Evolutionary conservation across 345 rosid species (phyloP), one percentile per base, ranked within the genome.

Genomic region (Bruguiera sexangula): DNA sequence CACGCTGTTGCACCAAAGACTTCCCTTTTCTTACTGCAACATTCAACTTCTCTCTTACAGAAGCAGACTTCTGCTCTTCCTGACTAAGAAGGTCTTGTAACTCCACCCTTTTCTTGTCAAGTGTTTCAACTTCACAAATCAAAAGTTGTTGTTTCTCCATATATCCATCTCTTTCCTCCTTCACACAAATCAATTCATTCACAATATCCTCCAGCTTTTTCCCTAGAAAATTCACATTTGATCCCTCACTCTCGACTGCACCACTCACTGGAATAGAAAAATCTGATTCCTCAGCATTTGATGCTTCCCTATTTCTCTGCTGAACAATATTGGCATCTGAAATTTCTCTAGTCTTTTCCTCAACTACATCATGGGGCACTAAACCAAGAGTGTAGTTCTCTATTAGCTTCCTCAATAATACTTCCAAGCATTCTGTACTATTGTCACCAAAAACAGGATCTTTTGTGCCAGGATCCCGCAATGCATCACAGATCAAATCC

Each of bases 11-110:
- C 81, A 95, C 93, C 83, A 95, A 82, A 21, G 86, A 85, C 83
- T 95, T 95, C 65, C 99, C 97, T 88, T 95, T 95, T 77, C 96
- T 84, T 76, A 95, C 97, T 53, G 97, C 99, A 76, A 90, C 87
- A 71, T 85, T 90, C 82, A 95, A 69, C 81, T 92, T 95, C 82
- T 95, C 99, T 72, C 93, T 87, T 8, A 73, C 73, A 73, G 96
- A 86, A 68, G 83, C 80, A 60, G 90, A 86, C 80, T 85, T 95
- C 83, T 86, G 97, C 84, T 92, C 93, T 85, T 92, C 99, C 80
- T 84, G 91, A 65, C 67, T 70, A 68, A 88, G 90, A 31, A 80
- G 78, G 72, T 78, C 89, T 72, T 82, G 90, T 85, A 95, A 76
- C 77, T 87, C 92, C 60, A 74, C 65, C 56, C 72, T 83, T 78